phyloP scores from a whole-genome alignment of 75 land plant species.

The Picea sitchensis region DNA sequence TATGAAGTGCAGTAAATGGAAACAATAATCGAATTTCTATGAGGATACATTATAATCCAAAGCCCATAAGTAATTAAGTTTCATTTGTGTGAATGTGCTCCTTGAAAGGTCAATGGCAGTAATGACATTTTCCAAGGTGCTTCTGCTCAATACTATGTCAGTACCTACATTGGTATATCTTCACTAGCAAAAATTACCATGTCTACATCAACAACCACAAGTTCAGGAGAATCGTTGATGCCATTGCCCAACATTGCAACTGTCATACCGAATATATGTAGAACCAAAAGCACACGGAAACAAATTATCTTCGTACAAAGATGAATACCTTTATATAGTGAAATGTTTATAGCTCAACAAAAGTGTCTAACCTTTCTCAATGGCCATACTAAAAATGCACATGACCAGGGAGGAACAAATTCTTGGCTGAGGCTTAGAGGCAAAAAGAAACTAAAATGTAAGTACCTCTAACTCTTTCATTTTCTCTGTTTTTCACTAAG shows the following conservation, averaged over 20 bases:
- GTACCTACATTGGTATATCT: conserved; percentile 94
- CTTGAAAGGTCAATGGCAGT: conserved; percentile 93
- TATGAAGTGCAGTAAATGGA: conserved; percentile 64
- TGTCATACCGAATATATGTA: conserved; percentile 59
- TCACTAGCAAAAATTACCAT: conserved; percentile 98
- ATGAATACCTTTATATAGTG: neutral
- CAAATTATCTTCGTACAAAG: neutral
- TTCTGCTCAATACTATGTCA: conserved; percentile 88
- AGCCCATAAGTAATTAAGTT: conserved; percentile 90
- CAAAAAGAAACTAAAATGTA: no score
- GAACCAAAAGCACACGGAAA: neutral
- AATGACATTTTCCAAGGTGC: conserved; percentile 90
- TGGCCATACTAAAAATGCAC: neutral
- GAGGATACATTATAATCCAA: conserved; percentile 92
- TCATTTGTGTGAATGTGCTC: conserved; percentile 71
- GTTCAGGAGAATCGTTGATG: conserved; percentile 92
- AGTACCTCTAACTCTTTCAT: conserved; percentile 44
- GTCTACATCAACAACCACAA: conserved; percentile 91
- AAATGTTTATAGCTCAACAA: neutral
- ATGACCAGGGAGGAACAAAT: neutral
- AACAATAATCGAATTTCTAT: conserved; percentile 89
- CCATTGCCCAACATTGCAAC: conserved; percentile 99
- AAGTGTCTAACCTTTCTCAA: neutral
- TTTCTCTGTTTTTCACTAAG: conserved; percentile 72
- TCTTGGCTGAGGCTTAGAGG: neutral